phyloP scores from a whole-genome alignment of 139 green algal species.

The Spirogloea muscicola region DNA sequence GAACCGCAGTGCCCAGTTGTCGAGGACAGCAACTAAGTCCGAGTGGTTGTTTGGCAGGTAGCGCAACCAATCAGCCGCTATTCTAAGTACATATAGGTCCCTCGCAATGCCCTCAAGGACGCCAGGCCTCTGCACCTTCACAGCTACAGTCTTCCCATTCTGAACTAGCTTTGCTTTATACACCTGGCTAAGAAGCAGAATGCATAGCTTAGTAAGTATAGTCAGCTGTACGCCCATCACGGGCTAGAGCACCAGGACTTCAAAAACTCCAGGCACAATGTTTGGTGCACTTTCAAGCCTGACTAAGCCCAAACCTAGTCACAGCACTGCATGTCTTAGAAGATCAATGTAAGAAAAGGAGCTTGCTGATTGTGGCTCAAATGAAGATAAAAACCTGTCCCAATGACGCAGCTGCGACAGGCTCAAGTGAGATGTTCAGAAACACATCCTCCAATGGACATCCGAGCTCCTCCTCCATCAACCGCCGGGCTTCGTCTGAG shows the following conservation, averaged over 20 bases:
- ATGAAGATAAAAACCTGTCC: slow-evolving; percentile 79
- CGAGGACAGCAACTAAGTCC: slow-evolving; percentile 69
- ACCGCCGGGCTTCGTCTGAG: slow-evolving; percentile 38
- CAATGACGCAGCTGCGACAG: slow-evolving; percentile 83
- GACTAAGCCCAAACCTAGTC: no score
- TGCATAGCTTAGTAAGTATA: no score
- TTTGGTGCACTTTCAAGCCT: no score
- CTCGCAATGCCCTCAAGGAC: slow-evolving; percentile 78
- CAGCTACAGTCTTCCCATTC: slow-evolving; percentile 79
- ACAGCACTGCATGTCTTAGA: no score
- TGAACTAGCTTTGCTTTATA: slow-evolving; percentile 69
- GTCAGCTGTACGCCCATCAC: no score
- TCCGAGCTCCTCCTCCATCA: slow-evolving; percentile 69
- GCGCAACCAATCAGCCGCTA: slow-evolving; percentile 55
- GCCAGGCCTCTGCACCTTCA: slow-evolving; percentile 90
- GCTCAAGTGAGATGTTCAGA: slow-evolving; percentile 67
- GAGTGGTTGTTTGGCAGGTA: slow-evolving; percentile 19
- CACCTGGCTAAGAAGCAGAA: no score
- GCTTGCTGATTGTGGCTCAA: no score
- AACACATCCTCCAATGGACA: slow-evolving; percentile 70
- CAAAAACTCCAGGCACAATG: no score
- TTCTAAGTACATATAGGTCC: slow-evolving; percentile 87
- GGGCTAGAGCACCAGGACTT: no score
- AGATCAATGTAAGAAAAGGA: no score
- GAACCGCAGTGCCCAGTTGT: slow-evolving; percentile 61